Evolutionary conservation across 495 filamentous ascomycete genomes (phyloP), one percentile per base, ranked within the genome.

Genomic region (Penicillium robsamsonii): DNA sequence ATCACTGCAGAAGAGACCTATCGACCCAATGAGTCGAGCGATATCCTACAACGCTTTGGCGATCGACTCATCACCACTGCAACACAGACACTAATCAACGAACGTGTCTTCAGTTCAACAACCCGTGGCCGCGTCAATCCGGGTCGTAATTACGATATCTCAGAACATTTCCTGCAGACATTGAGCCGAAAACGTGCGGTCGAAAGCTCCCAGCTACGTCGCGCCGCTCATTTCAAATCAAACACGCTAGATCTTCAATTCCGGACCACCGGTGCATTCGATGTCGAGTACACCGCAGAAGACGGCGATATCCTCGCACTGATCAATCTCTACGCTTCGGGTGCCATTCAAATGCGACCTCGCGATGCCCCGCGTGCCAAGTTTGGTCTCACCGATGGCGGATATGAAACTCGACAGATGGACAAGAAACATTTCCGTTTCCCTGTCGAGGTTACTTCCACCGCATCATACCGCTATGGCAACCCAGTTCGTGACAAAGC

Each of bases 301-400:
- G 86, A 94, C 61, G 88, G 88, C 18, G 80, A 85, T 33, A 81
- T 88, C 38, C 78, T 95, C 62, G 87, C 82, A 6, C 56, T 90
- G 43, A 75, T 85, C 22, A 89, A 92, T 63, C 77, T 96, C 24
- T 72, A 86, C 35, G 84, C 86, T 0, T 54, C 77, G 25, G 79
- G 83, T 0, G 76, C 80, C 17, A 67, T 95, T 33, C 75, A 66
- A n/a, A 50, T 89, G 9, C 63, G 76, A 5, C 77, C 84, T 0
- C 67, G 75, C 4, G 78, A 87, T 51, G 75, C 84, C 3, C 87
- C 87, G 0, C 72, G 81, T 46, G 82, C 88, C 54, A 84, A 84
- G 53, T 90, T 86, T 70, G 92, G 92, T 25, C 81, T 92, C 13
- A 76, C 67, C 29, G 84, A 89, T 45, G 85, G 84, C 4, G 80